Base-by-base conservation (phyloP, 2,329 filamentous ascomycete genomes). In the Diaporthe caulivora region DNA sequence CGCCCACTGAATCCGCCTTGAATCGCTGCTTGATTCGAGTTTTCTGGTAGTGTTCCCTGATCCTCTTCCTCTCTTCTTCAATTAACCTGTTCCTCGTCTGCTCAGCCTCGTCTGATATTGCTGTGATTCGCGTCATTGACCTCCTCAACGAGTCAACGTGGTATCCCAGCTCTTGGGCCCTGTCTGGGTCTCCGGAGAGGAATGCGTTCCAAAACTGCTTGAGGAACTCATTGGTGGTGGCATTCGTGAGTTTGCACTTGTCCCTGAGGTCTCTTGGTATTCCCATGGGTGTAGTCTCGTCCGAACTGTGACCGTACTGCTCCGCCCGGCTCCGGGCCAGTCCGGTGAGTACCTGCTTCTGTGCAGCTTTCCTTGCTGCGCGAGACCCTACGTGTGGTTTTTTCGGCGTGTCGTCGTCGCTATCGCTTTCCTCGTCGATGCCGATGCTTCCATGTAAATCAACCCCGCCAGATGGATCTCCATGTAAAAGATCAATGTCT, bases 161-260 rank as follows among this genome's bases (percentile, higher is more conserved):
- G 75, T 94, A 95, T 9, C 92, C 91, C 18, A 98, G 88, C 83
- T 99, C 96, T 54, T 88, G 88, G 0, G 94, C 94, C 44, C 94
- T 92, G 74, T 94, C 92, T 1, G 94, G 85, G 80, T 98, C 94
- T 18, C 95, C 96, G 0, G 95, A 98, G 34, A 97, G 88, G 80
- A 97, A 99, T 0, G 95, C 92, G 44, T 91, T 89, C 96, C 96
- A 99, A 85, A 99, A 99, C 82, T 98, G 97, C 78, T 96, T 94
- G n/a, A 99, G 86, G 79, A 98, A 99, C 80, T 99, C 97, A 49
- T 94, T 93, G 0, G 95, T 97, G 0, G 97, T 99, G 70, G 95
- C 95, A 81, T 98, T 95, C 0, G 96, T 98, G 71, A 91, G 82
- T 53, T 83, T 84, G 77, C 90, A 91, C 71, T 89, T 89, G 55